Evolutionary conservation across 2,329 filamentous ascomycete species (phyloP), one percentile per base, ranked within the genome.

Genomic region (Penicillium sp.): DNA sequence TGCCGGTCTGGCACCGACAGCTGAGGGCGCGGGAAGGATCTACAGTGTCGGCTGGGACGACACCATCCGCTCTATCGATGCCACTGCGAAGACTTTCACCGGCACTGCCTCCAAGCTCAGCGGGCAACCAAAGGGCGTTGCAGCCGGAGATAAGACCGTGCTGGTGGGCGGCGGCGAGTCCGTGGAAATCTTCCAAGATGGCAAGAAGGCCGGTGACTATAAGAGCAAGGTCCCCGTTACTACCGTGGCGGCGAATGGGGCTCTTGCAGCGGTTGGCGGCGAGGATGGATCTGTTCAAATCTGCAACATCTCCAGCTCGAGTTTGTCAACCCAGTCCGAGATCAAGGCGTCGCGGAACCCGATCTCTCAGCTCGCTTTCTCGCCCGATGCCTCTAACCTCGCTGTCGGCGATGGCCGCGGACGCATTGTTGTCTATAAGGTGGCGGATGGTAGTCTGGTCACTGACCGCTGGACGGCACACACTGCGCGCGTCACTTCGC

Each of bases 41-140:
- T 92, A 90, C 76, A 93, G 88, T 67, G 89, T 93, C 49, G 92
- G 88, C 59, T 99, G 93, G 94, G 94, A 99, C 69, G 94, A 99
- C 72, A 91, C 88, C 1, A 80, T 97, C 31, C 88, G 92, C 58
- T 88, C 84, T 39, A 82, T 95, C 31, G 92, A 96, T 61, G 82
- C 88, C 54, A 82, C 86, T 1, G 85, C 87, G 48, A 88, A 86
- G 66, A 90, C 87, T 0, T 97, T 95, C 71, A 81, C 87, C 5
- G 91, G 89, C 51, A 81, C 82, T 46, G 79, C 85, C 1, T 76
- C 82, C 28, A 87, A 89, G 68, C 82, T 96, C 18, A 80, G 84
- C 2, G 88, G 87, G 16, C 94, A 97, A 68, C 94, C 94, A 2
- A 93, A 89, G 73, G 89, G 87, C 33, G 77, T 92, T 34, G 79